These are phyloP conservation scores for Arthromyces matolae DNA, from an alignment of 768 basidiomycete genomes.

Conservation along the genomic window DNA sequence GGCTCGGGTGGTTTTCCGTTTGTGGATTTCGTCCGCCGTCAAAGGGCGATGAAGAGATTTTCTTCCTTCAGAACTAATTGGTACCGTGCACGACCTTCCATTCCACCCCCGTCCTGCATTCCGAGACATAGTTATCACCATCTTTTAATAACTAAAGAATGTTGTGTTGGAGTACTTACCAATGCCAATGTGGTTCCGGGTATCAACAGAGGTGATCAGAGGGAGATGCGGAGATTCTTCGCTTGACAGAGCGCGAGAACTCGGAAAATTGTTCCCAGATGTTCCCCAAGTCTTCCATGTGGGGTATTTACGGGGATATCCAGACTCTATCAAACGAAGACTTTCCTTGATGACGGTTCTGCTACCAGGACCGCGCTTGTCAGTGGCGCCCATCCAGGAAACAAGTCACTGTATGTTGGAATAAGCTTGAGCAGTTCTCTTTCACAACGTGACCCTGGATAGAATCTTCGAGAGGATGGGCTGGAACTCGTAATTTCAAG, in stretches of 20 bases:
- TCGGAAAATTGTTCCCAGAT: constrained; percentile 8
- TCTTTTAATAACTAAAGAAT: too few relatives aligned
- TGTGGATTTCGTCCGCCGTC: background rate
- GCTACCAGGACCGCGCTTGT: background rate
- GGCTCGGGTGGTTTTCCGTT: constrained; percentile 3
- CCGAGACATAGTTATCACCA: too few relatives aligned
- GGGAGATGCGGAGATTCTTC: constrained; percentile 8
- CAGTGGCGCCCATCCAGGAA: background rate
- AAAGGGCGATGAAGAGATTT: background rate
- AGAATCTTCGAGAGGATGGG: too few relatives aligned
- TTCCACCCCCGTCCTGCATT: too few relatives aligned
- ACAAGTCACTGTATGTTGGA: too few relatives aligned
- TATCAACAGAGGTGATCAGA: background rate
- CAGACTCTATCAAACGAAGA: background rate
- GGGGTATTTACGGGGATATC: constrained; percentile 8
- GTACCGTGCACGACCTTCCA: too few relatives aligned
- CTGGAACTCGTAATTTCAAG: too few relatives aligned
- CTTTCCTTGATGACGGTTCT: background rate
- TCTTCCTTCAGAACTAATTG: too few relatives aligned
- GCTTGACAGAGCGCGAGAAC: constrained; percentile 7
- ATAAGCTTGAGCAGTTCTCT: too few relatives aligned
- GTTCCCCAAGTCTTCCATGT: constrained; percentile 1
- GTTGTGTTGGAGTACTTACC: background rate
- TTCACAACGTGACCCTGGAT: too few relatives aligned
- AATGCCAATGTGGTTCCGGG: background rate